Base-by-base conservation (phyloP, 2,329 filamentous ascomycete species). In the Daldinia sp. region DNA sequence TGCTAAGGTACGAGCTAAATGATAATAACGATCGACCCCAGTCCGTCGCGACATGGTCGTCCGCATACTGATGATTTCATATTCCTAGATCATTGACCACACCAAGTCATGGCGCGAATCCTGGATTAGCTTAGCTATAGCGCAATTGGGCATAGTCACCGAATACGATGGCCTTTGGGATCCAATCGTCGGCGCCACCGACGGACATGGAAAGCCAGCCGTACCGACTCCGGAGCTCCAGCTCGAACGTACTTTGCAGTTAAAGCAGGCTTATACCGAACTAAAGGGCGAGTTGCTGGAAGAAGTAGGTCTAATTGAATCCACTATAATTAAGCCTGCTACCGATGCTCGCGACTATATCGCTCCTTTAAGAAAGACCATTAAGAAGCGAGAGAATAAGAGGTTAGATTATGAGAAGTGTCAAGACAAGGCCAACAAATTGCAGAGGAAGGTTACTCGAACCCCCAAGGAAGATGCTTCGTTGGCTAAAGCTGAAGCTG, bases 381-480 rank as follows among this genome's bases (percentile, higher is more conserved):
- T 96, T 72, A 95, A 94, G 79, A 93, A 92, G 76, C 83, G 93
- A 47, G 91, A 95, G 73, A 91, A 94, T 71, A 91, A 88, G 77
- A 89, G 92, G 54, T 75, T 94, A 61, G 93, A 96, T 74, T 95
- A 88, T 73, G 93, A 96, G 77, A 87, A 90, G 69, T 89, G 89
- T 68, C 88, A 92, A 75, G 86, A 88, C 69, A 87, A 88, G 64
- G 87, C 89, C 32, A 89, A 91, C 72, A 87, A 86, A 70, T 83
- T 88, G 37, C 82, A 87, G 68, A 89, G 88, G 74, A 95, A 95
- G 76, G 80, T 85, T 19, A 88, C 85, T 34, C 86, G 88, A 58
- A 88, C 86, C 3, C 85, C 91, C 59, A 89, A 91, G 71, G 93
- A 96, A 62, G 92, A 93, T 72, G 81, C 83, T 6, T 82, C 86